Evolutionary conservation across 2,329 filamentous ascomycete genomes (phyloP).

Genomic region (Pseudogymnoascus sp.): DNA sequence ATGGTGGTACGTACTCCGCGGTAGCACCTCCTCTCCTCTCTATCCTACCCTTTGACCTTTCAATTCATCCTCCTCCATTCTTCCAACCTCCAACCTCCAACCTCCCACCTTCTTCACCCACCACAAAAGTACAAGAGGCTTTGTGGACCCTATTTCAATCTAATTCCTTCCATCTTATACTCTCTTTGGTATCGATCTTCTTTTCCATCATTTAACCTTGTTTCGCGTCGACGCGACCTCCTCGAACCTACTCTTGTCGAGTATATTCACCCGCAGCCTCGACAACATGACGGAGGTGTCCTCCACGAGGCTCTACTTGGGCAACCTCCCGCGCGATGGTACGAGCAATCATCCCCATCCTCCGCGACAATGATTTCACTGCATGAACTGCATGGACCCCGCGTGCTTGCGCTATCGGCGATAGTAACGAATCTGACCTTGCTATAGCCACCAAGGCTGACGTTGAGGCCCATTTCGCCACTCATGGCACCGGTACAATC

Average conservation of each 20-base stretch:
- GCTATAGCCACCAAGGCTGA: conserved; percentile 84
- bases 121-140: neutral
- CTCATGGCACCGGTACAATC: conserved; percentile 93
- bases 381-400: conserved; percentile 4
- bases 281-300: conserved; percentile 71
- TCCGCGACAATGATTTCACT: conserved; percentile 3
- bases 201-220: neutral
- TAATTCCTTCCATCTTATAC: neutral
- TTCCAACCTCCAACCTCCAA: neutral
- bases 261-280: neutral
- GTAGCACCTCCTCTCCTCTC: neutral
- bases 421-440: neutral
- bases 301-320: conserved; percentile 89
- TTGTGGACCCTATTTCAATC: neutral
- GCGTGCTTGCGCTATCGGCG: neutral
- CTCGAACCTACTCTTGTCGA: neutral
- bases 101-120: neutral
- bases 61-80: neutral
- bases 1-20: neutral
- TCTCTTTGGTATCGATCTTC: neutral
- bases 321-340: conserved; percentile 96
- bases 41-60: neutral
- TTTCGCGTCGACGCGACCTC: neutral
- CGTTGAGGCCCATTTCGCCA: conserved; percentile 90
- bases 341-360: conserved; percentile 34